Percentiles rank a stretch among this genome's conserved stretches.
Conservation (phyloP, 306 rosid genomes). For the Fragaria vesca region DNA sequence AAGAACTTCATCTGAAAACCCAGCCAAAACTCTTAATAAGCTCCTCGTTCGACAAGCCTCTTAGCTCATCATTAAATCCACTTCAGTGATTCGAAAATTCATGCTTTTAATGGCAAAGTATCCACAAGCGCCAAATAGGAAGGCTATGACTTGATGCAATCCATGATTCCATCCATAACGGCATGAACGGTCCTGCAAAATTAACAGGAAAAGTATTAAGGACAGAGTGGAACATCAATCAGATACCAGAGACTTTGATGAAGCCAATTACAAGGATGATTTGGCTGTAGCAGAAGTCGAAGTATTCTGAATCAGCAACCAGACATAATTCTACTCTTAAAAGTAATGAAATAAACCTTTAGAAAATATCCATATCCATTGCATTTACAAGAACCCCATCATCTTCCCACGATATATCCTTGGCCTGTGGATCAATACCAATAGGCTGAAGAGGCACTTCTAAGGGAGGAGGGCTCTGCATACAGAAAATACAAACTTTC, state of each 20-base stretch:
- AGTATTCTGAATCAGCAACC: background rate
- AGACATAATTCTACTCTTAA: background rate
- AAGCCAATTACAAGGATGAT: background rate
- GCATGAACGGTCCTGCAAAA: background rate
- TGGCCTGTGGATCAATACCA: conserved; percentile 49
- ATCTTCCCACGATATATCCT: conserved; percentile 74
- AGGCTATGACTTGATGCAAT: background rate
- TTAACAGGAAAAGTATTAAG: background rate
- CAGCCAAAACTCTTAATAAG: background rate
- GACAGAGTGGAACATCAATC: background rate
- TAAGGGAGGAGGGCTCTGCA: conserved; percentile 81
- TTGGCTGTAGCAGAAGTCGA: background rate
- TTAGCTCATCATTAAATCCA: background rate
- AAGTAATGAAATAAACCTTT: conserved; percentile 25
- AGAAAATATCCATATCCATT: conserved; percentile 69
- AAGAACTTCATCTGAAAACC: background rate
- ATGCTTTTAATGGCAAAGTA: background rate
- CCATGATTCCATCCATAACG: background rate
- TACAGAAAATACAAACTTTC: conserved; percentile 11
- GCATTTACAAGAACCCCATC: conserved; percentile 69
- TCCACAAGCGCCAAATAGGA: background rate
- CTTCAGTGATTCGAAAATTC: background rate
- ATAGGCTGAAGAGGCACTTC: conserved; percentile 60
- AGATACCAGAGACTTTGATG: background rate
- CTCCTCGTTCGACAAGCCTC: background rate